Evolutionary conservation across 2,329 filamentous ascomycete species (phyloP).

Genomic region (Esteya vermicola): DNA sequence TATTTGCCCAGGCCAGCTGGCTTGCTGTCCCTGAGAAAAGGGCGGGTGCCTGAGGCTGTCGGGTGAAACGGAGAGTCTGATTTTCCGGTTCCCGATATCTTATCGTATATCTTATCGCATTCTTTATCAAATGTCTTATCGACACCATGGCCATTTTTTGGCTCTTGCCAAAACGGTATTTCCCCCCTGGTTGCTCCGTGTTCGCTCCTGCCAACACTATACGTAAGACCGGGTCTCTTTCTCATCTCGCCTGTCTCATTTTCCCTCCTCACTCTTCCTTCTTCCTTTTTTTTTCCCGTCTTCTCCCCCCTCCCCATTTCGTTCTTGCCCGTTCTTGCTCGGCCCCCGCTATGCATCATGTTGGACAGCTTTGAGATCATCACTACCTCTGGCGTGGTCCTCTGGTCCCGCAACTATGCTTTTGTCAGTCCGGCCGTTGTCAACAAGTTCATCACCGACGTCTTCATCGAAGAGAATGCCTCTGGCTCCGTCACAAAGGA

Average conservation of each 20-base stretch:
- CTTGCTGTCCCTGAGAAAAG: no score
- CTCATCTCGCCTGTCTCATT: neutral
- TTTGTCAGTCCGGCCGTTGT: slow-evolving; percentile 69
- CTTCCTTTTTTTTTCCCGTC: neutral
- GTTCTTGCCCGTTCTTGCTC: neutral
- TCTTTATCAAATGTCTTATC: neutral
- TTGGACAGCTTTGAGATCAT: slow-evolving; percentile 94
- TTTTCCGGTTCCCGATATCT: neutral
- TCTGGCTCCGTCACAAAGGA: slow-evolving; percentile 43
- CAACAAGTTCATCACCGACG: slow-evolving; percentile 89
- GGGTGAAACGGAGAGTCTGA: no score
- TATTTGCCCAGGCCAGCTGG: no score
- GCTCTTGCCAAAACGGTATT: neutral
- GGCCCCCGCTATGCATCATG: slow-evolving; percentile 42
- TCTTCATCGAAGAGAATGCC: slow-evolving; percentile 91
- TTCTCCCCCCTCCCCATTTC: neutral
- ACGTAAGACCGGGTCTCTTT: neutral
- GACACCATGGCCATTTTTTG: neutral
- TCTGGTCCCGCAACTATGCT: slow-evolving; percentile 85
- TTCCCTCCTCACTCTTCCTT: neutral
- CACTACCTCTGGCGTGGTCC: slow-evolving; percentile 87
- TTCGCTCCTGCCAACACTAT: neutral
- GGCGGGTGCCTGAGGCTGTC: neutral
- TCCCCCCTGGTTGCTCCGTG: neutral
- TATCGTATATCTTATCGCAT: neutral